These are phyloP conservation scores for Venturiaceae sp. DNA, from an alignment of 2,329 filamentous ascomycete genomes.

Conservation along the genomic window DNA sequence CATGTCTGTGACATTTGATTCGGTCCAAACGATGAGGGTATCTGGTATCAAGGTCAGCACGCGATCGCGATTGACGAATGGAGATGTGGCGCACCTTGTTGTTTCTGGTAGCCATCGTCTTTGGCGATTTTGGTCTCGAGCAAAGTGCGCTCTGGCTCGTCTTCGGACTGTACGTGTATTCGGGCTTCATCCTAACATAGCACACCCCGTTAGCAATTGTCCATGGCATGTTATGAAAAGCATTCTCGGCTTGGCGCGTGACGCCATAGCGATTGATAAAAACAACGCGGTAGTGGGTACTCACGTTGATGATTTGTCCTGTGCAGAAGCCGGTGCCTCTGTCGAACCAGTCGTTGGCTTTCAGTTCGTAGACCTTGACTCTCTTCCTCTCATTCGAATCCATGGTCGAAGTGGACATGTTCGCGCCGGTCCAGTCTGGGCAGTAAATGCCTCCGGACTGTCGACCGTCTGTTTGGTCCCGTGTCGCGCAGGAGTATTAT, in stretches of 20 bases:
- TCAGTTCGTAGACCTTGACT: conserved; percentile 6
- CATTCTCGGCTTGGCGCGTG: conserved; percentile 6
- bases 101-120: conserved; percentile 95
- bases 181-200: conserved; percentile 67
- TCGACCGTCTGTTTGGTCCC: not conserved
- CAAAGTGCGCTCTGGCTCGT: conserved; percentile 72
- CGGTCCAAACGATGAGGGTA: conserved; percentile 97
- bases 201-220: conserved; percentile 42
- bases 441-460: not conserved
- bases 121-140: conserved; percentile 85
- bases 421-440: not conserved
- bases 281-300: conserved; percentile 20
- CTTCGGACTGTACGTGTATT: conserved; percentile 88
- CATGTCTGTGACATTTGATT: conserved; percentile 87
- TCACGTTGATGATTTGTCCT: conserved; percentile 63
- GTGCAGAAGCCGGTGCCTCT: conserved; percentile 92
- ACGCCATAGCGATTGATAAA: not conserved
- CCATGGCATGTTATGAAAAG: conserved; percentile 8
- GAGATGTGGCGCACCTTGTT: conserved; percentile 60
- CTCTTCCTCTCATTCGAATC: not conserved
- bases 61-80: not conserved
- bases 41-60: conserved; percentile 41
- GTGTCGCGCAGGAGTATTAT: not conserved
- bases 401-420: not conserved
- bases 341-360: conserved; percentile 58